Percentiles rank a stretch among this genome's conserved stretches.
phyloP scores from a whole-genome alignment of 2,329 filamentous ascomycete species.

The Aspergillus sp. region DNA sequence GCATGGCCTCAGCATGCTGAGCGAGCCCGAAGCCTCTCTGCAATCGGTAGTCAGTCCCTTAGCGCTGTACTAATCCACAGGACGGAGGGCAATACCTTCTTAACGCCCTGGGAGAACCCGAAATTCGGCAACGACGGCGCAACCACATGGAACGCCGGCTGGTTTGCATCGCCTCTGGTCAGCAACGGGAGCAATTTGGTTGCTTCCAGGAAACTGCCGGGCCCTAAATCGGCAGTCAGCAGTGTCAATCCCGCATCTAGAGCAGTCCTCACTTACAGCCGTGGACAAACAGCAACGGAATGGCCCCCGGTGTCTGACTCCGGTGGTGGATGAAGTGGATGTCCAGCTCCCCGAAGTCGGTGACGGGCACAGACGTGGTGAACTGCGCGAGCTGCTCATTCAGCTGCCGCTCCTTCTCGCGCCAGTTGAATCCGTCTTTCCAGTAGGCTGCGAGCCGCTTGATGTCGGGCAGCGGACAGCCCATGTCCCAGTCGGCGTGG shows the following conservation, averaged over 20 bases:
- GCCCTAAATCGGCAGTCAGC: constrained; percentile 30
- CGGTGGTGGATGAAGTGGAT: constrained; percentile 57
- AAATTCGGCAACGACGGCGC: constrained; percentile 49
- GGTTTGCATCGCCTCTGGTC: constrained; percentile 20
- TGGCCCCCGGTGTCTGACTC: constrained; percentile 42
- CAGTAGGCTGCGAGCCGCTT: constrained; percentile 51
- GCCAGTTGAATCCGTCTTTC: constrained; percentile 52
- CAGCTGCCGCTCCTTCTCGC: constrained; percentile 47
- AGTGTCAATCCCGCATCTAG: background rate
- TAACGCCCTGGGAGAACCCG: constrained; percentile 42
- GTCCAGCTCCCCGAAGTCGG: constrained; percentile 50
- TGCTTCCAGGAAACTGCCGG: constrained; percentile 57
- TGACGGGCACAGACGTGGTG: constrained; percentile 43
- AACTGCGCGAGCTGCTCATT: constrained; percentile 53
- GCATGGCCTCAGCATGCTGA: constrained; percentile 55
- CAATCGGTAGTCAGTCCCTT: background rate
- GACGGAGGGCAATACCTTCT: constrained; percentile 13
- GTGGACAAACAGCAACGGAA: constrained; percentile 60
- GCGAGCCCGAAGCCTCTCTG: constrained; percentile 49
- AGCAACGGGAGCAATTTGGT: constrained; percentile 38
- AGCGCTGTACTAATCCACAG: background rate
- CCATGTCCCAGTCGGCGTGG: constrained; percentile 46
- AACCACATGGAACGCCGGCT: constrained; percentile 44
- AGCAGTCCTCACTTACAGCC: constrained; percentile 40
- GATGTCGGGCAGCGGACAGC: constrained; percentile 50